phyloP scores from a whole-genome alignment of 352 stramenopile species.

The Peronospora belbahrii region DNA sequence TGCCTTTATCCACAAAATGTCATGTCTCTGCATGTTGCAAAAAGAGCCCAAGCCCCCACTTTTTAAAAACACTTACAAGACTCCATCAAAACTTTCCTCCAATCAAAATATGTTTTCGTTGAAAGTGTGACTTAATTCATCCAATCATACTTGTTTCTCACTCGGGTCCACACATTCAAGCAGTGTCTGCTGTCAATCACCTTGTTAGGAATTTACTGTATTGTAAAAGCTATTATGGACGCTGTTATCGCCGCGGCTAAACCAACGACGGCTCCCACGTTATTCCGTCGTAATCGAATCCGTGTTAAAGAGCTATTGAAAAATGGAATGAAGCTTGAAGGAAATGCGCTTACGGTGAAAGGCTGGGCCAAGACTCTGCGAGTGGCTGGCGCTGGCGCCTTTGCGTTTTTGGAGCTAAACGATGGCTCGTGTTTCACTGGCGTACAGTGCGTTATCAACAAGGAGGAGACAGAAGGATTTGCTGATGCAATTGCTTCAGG shows the following conservation, averaged over 20 bases:
- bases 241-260: slow-evolving; percentile 38
- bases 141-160: slow-evolving; percentile 15
- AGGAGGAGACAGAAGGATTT: slow-evolving; percentile 74
- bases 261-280: slow-evolving; percentile 38
- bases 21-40: too few relatives aligned
- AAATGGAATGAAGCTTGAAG: slow-evolving; percentile 52
- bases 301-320: slow-evolving; percentile 79
- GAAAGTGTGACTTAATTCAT: slow-evolving; percentile 13
- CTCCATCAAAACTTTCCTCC: slow-evolving; percentile 19
- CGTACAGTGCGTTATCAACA: slow-evolving; percentile 85
- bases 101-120: neutral
- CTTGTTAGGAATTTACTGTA: neutral
- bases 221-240: slow-evolving; percentile 34
- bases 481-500: slow-evolving; percentile 64
- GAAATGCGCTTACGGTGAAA: slow-evolving; percentile 87
- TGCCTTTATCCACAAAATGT: too few relatives aligned
- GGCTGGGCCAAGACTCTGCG: slow-evolving; percentile 91
- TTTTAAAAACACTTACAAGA: slow-evolving; percentile 21
- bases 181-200: too few relatives aligned
- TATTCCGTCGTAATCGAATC: slow-evolving; percentile 78
- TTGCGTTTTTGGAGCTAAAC: slow-evolving; percentile 93
- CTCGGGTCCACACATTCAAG: slow-evolving; percentile 6
- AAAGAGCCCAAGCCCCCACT: too few relatives aligned
- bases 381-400: slow-evolving; percentile 80
- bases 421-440: slow-evolving; percentile 88